Percentiles rank a stretch among this genome's conserved stretches.
Conservation (phyloP, 1,139 yeast species). For the Geotrichum cucujoidarum region DNA sequence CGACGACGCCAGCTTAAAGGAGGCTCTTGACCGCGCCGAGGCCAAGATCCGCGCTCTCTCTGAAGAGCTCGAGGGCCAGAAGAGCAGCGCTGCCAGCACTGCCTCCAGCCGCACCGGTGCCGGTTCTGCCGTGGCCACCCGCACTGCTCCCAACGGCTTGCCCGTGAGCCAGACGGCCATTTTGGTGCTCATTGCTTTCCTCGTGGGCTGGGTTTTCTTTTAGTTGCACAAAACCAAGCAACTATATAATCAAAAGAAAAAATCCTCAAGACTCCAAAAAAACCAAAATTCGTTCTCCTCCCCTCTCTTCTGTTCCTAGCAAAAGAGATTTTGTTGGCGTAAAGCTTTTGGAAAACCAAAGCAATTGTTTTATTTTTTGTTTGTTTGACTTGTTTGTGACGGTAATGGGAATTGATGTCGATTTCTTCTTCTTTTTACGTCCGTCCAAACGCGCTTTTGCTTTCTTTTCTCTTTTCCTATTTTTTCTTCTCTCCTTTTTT, state of each 20-base stretch:
- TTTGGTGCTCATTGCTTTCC: slow-evolving; percentile 50
- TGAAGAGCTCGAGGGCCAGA: slow-evolving; percentile 12
- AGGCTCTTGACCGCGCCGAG: slow-evolving; percentile 13
- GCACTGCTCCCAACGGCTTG: slow-evolving; percentile 37
- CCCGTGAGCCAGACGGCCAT: slow-evolving; percentile 48
- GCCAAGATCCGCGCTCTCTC: slow-evolving; percentile 16
- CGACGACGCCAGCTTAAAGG: slow-evolving; percentile 9
- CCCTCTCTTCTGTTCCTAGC: no score
- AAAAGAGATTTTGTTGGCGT: no score
- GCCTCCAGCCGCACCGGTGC: neutral
- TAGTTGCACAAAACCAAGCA: no score
- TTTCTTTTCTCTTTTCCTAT: no score
- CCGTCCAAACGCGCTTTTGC: no score
- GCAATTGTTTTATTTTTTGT: neutral
- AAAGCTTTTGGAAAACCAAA: neutral
- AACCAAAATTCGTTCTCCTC: no score
- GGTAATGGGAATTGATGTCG: no score
- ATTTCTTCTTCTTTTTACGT: no score
- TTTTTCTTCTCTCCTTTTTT: no score
- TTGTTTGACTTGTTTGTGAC: neutral
- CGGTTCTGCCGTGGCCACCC: neutral
- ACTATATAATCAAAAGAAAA: no score
- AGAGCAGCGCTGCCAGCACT: neutral
- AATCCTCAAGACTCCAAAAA: no score
- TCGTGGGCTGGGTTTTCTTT: slow-evolving; percentile 54